phyloP scores from a whole-genome alignment of 139 green algal genomes.

The Tetradesmus obliquus region DNA sequence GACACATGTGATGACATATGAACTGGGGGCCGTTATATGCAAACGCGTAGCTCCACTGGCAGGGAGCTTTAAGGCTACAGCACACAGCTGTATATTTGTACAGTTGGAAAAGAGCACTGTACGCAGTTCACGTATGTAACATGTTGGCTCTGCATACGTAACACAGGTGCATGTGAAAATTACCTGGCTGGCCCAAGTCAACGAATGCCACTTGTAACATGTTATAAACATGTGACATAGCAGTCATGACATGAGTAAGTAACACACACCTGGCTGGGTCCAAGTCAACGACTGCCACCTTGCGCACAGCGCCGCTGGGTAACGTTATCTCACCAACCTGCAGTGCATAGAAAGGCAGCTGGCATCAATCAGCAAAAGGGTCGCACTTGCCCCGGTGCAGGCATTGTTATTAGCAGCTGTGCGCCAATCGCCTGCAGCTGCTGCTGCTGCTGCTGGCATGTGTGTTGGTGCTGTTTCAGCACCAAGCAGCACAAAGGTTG shows the following conservation, averaged over 20 bases:
- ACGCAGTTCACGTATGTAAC: too few species aligned
- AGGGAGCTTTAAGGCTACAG: not conserved
- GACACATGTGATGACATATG: too few species aligned
- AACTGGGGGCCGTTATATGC: too few species aligned
- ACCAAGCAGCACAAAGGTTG: too few species aligned
- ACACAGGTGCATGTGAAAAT: not conserved
- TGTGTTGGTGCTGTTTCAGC: too few species aligned
- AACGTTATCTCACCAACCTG: not conserved
- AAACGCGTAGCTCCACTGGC: too few species aligned
- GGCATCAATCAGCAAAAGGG: not conserved
- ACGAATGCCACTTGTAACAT: not conserved
- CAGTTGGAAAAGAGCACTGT: not conserved
- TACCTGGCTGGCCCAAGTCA: not conserved
- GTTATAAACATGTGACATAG: not conserved
- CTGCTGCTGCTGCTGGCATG: too few species aligned
- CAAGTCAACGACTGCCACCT: not conserved
- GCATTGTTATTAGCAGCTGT: too few species aligned
- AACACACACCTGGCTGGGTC: not conserved
- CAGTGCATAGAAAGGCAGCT: not conserved
- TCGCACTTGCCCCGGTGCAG: too few species aligned
- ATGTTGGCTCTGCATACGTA: not conserved
- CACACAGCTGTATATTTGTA: conserved; percentile 24
- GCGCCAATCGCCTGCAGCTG: too few species aligned
- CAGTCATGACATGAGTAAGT: not conserved
- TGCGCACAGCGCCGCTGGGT: not conserved